Percentiles rank a stretch among this genome's conserved stretches.
Evolutionary conservation across 768 basidiomycete genomes (phyloP).

Genomic region (Ramaria sp.): DNA sequence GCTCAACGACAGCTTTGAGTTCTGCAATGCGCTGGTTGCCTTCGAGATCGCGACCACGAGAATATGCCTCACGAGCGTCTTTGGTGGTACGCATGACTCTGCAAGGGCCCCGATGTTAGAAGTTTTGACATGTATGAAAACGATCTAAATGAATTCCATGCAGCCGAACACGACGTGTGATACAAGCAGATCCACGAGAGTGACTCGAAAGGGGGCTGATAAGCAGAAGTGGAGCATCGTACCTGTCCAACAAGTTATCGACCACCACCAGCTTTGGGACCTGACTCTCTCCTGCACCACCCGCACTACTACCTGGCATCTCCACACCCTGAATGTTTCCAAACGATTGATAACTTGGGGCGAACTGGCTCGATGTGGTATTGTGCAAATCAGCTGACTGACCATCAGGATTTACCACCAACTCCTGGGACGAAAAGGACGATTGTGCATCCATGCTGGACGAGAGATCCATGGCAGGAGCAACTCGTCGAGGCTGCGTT

Average conservation of each 20-base stretch:
- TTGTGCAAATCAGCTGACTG: not conserved
- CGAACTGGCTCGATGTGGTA: not conserved
- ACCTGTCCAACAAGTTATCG: slow-evolving; percentile 5
- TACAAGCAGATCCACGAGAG: not conserved
- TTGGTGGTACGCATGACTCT: slow-evolving; percentile 6
- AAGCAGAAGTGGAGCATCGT: not conserved
- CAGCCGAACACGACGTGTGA: not conserved
- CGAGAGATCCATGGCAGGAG: not conserved
- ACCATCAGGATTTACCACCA: not conserved
- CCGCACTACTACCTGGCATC: not conserved
- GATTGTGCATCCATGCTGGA: not conserved
- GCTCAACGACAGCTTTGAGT: slow-evolving; percentile 8
- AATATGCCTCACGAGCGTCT: slow-evolving; percentile 6
- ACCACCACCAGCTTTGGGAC: slow-evolving; percentile 5
- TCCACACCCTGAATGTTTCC: not conserved
- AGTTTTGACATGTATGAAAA: not conserved
- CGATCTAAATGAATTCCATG: too few species aligned
- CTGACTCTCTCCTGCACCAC: not conserved
- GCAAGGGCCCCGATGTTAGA: not conserved
- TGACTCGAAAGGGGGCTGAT: not conserved
- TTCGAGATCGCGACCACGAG: slow-evolving; percentile 1
- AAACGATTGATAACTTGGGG: not conserved
- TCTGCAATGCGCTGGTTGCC: slow-evolving; percentile 7
- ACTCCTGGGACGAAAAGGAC: not conserved
- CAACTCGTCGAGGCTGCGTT: not conserved